Evolutionary conservation across 2,329 filamentous ascomycete genomes (phyloP).

Genomic region (Albophoma yamanashiensis): DNA sequence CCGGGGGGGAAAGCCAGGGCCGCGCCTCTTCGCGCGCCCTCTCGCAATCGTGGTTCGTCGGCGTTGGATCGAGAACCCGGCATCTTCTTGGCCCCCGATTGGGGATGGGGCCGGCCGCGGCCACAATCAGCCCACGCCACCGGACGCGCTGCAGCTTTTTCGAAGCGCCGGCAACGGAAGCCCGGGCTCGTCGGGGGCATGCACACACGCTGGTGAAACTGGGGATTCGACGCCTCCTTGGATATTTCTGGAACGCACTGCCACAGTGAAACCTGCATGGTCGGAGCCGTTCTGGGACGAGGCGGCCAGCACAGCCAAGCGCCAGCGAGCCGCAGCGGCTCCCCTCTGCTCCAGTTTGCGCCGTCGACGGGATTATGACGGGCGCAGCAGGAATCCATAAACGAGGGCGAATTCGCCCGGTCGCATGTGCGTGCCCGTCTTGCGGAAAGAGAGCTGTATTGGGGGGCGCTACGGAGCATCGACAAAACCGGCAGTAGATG

Average conservation of each 20-base stretch:
- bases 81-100: neutral
- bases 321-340: neutral
- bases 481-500: neutral
- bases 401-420: neutral
- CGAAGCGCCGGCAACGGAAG: neutral
- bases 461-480: too few species aligned
- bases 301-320: neutral
- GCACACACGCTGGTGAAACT: neutral
- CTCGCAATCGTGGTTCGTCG: neutral
- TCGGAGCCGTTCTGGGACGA: neutral
- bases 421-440: neutral
- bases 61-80: neutral
- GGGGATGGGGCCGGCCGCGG: neutral
- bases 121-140: neutral
- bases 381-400: neutral
- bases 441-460: too few species aligned
- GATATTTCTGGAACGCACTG: neutral
- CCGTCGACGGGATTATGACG: neutral
- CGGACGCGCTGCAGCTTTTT: neutral
- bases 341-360: neutral
- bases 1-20: too few species aligned
- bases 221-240: neutral
- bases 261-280: neutral
- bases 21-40: neutral
- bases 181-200: too few species aligned